phyloP scores from a whole-genome alignment of 225 moss, liverwort and hornwort genomes.

The Pseudoscleropodium purum region DNA sequence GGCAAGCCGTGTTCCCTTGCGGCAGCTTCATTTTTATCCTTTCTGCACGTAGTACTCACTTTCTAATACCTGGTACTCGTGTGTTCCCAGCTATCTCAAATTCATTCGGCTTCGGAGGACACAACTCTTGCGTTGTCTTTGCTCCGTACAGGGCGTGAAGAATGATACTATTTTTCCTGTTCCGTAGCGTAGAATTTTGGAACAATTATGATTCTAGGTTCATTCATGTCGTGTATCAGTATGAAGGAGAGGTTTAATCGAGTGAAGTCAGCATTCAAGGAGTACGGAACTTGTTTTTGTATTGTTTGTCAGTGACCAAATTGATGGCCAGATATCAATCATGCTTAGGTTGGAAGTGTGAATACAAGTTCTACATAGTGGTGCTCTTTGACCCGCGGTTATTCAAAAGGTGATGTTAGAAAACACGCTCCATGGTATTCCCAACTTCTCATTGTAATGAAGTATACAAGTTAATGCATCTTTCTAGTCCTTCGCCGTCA shows the following conservation, averaged over 20 bases:
- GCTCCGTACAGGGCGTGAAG: conserved; percentile 29
- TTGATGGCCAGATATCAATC: background rate
- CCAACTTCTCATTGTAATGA: background rate
- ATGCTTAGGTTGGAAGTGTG: background rate
- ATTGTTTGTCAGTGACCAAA: background rate
- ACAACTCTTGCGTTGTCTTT: conserved; percentile 49
- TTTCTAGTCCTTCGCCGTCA: background rate
- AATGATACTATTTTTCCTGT: background rate
- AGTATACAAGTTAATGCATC: background rate
- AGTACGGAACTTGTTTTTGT: background rate
- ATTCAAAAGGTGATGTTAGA: background rate
- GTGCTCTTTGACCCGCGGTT: background rate
- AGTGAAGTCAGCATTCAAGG: conserved; percentile 3
- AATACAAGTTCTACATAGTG: background rate
- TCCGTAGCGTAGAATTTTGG: conserved; percentile 6
- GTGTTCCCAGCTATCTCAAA: conserved; percentile 32
- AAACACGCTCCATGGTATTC: background rate
- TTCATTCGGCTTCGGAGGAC: conserved; percentile 43
- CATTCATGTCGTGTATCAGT: conserved; percentile 17
- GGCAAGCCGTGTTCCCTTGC: background rate
- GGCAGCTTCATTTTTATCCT: background rate
- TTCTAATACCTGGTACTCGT: background rate
- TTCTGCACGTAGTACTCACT: background rate
- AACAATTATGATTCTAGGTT: conserved; percentile 8
- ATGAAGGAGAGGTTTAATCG: conserved; percentile 5